Conservation (phyloP, 2,329 filamentous ascomycete genomes). For the Rosellinia necatrix region DNA sequence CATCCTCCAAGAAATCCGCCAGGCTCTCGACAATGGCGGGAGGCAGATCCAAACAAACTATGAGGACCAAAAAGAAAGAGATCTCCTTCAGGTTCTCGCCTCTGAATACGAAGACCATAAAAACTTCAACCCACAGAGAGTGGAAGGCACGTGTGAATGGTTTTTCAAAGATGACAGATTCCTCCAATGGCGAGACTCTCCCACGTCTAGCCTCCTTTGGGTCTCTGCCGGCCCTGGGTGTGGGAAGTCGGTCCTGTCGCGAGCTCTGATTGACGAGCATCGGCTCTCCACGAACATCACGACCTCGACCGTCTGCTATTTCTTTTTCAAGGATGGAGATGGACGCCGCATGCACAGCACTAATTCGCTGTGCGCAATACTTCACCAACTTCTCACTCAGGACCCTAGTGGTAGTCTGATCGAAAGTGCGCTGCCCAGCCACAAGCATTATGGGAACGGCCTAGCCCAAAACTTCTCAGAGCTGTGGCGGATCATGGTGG, state of each 20-base stretch:
- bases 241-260: constrained; percentile 13
- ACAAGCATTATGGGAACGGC: not conserved
- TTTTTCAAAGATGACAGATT: not conserved
- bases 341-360: not conserved
- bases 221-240: constrained; percentile 14
- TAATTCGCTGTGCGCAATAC: constrained; percentile 1
- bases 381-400: constrained; percentile 9
- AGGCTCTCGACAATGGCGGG: not conserved
- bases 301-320: constrained; percentile 11
- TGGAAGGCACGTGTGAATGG: constrained; percentile 12
- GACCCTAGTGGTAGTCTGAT: not conserved
- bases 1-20: not conserved
- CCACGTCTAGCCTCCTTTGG: constrained; percentile 9
- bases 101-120: constrained; percentile 4
- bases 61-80: not conserved
- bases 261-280: constrained; percentile 6
- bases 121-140: constrained; percentile 4
- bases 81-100: not conserved
- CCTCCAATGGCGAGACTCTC: not conserved
- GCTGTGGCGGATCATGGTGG: constrained; percentile 9
- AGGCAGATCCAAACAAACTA: not conserved
- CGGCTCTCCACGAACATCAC: not conserved
- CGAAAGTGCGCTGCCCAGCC: not conserved
- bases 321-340: constrained; percentile 14
- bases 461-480: constrained; percentile 3